These are phyloP conservation scores for Cladophialophora immunda DNA, from an alignment of 2,329 filamentous ascomycete species.

Conservation along the genomic window DNA sequence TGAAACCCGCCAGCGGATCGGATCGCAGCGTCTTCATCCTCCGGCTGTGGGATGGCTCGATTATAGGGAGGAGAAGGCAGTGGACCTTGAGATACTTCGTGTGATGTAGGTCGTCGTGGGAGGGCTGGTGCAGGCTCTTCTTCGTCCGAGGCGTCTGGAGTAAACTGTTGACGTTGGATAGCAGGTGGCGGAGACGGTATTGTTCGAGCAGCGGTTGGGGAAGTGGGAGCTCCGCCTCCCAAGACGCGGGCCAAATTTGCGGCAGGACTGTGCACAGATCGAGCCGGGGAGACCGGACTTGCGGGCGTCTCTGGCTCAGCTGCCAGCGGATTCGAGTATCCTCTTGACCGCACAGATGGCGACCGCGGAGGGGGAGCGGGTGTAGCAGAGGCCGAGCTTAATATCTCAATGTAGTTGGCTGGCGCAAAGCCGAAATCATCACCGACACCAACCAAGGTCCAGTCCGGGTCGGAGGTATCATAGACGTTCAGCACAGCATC, in stretches of 20 bases:
- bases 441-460: slow-evolving; percentile 88
- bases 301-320: slow-evolving; percentile 39
- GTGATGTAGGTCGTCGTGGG: slow-evolving; percentile 69
- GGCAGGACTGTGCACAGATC: slow-evolving; percentile 62
- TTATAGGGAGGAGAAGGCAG: slow-evolving; percentile 66
- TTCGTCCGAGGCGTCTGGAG: slow-evolving; percentile 74
- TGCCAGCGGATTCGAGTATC: slow-evolving; percentile 40
- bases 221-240: slow-evolving; percentile 46
- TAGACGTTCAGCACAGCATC: slow-evolving; percentile 84
- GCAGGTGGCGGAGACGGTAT: slow-evolving; percentile 49
- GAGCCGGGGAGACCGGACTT: slow-evolving; percentile 50
- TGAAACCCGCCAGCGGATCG: slow-evolving; percentile 82
- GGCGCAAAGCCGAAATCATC: slow-evolving; percentile 93
- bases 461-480: slow-evolving; percentile 91
- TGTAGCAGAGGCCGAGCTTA: slow-evolving; percentile 50
- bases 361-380: slow-evolving; percentile 45
- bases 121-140: slow-evolving; percentile 67
- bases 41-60: slow-evolving; percentile 54
- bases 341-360: slow-evolving; percentile 50
- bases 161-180: slow-evolving; percentile 63
- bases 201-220: slow-evolving; percentile 43
- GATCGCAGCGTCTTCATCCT: slow-evolving; percentile 54
- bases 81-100: slow-evolving; percentile 56
- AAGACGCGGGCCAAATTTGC: slow-evolving; percentile 64
- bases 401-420: slow-evolving; percentile 90